Percentiles rank a stretch among this genome's conserved stretches.
Evolutionary conservation across 2,329 filamentous ascomycete species (phyloP).

Genomic region (Magnaporthiopsis rhizophila): DNA sequence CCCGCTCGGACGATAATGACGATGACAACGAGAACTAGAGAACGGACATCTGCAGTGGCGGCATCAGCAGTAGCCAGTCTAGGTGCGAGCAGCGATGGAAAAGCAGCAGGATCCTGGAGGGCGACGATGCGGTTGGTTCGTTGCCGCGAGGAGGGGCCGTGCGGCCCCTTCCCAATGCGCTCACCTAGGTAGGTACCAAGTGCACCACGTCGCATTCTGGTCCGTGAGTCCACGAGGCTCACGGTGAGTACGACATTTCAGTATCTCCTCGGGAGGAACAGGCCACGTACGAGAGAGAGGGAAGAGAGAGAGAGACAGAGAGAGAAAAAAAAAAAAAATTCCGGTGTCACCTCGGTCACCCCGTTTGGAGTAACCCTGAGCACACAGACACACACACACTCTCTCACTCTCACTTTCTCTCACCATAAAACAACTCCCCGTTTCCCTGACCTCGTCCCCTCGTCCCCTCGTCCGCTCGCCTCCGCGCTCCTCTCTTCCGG

Average conservation of each 20-base stretch:
- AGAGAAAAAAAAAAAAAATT: background rate
- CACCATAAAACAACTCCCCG: too few species aligned
- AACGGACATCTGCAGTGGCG: too few species aligned
- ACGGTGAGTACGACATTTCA: background rate
- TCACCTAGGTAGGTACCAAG: background rate
- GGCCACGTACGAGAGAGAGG: too few species aligned
- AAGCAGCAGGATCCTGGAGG: background rate
- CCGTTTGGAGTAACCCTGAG: background rate
- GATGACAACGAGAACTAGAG: too few species aligned
- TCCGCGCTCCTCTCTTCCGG: too few species aligned
- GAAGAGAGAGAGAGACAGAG: background rate
- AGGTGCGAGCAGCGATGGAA: background rate
- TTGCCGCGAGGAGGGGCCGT: background rate
- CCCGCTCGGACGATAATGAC: too few species aligned
- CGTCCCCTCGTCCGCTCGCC: too few species aligned
- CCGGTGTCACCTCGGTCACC: background rate
- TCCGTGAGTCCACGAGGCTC: background rate
- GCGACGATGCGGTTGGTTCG: background rate
- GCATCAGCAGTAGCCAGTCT: too few species aligned
- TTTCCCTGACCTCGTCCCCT: background rate
- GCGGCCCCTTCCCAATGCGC: background rate
- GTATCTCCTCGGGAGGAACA: too few species aligned
- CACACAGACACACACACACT: background rate
- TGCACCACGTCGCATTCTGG: background rate
- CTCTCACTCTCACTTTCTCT: too few species aligned